These are phyloP conservation scores for Dactylonectria estremocensis DNA, from an alignment of 2,329 filamentous ascomycete genomes.

Conservation along the genomic window DNA sequence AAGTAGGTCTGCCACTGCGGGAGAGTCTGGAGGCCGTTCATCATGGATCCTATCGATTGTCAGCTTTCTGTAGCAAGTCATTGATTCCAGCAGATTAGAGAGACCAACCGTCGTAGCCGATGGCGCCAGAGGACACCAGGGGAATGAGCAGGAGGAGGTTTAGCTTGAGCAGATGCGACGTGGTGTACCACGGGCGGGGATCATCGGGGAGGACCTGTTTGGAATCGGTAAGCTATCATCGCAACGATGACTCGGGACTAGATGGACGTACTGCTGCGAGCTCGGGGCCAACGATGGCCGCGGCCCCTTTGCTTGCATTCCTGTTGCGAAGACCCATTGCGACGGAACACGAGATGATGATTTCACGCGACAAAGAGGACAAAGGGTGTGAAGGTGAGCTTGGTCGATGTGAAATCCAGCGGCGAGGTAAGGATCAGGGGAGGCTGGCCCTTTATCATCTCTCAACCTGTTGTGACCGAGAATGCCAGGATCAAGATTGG, in stretches of 20 bases:
- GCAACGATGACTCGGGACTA: background rate
- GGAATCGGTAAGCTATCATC: background rate
- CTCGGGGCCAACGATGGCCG: conserved; percentile 32
- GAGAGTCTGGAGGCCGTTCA: conserved; percentile 62
- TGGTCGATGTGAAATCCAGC: background rate
- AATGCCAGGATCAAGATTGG: conserved; percentile 1
- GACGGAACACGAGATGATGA: background rate
- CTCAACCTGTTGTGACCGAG: background rate
- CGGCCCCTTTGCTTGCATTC: conserved; percentile 33
- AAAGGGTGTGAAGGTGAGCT: background rate
- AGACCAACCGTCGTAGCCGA: conserved; percentile 60
- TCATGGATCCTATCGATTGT: conserved; percentile 53
- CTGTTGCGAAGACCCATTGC: conserved; percentile 2
- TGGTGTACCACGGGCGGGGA: conserved; percentile 58
- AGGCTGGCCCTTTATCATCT: background rate
- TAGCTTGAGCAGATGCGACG: conserved; percentile 59
- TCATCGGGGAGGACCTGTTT: conserved; percentile 59
- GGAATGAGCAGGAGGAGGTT: conserved; percentile 62
- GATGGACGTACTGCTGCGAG: conserved; percentile 34
- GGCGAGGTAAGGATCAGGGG: background rate
- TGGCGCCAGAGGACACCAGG: conserved; percentile 58
- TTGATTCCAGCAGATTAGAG: background rate
- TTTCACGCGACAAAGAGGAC: background rate
- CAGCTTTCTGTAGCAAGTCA: rapidly evolving
- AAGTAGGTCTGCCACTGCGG: conserved; percentile 60